A percentile compares a stretch with the other conserved stretches of the same genome.
Evolutionary conservation across 805 yeast species (phyloP).

Genomic region (Starmerella stigmatis): DNA sequence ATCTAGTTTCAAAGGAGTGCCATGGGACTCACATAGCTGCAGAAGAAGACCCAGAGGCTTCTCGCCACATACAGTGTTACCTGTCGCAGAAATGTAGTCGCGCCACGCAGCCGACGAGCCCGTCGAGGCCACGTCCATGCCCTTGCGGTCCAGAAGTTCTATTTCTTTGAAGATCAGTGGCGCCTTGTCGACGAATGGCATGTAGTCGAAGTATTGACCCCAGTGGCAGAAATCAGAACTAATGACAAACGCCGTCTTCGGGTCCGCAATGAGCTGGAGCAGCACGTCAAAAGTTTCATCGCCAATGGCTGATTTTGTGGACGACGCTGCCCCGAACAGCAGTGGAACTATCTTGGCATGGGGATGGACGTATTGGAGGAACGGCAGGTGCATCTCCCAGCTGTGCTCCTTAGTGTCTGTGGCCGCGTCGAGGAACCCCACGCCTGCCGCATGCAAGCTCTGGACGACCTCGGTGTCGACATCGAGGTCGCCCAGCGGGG

Average conservation of each 20-base stretch:
- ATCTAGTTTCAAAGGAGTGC: constrained; percentile 34
- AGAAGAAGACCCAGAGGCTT: constrained; percentile 64
- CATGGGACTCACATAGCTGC: constrained; percentile 38
- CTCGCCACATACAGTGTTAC: constrained; percentile 90
- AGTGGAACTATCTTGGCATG: constrained; percentile 57
- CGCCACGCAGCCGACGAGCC: constrained; percentile 56
- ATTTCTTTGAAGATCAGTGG: constrained; percentile 60
- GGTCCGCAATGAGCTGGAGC: constrained; percentile 44
- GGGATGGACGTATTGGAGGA: constrained; percentile 36
- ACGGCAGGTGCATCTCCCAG: constrained; percentile 90
- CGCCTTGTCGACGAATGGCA: constrained; percentile 8
- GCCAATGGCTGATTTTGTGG: constrained; percentile 31
- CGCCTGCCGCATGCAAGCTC: constrained; percentile 3
- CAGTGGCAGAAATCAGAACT: constrained; percentile 95
- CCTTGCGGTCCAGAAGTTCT: constrained; percentile 58
- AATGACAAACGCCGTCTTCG: constrained; percentile 57
- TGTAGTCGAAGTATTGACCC: constrained; percentile 58
- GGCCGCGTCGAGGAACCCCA: constrained; percentile 29
- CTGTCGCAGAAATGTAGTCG: constrained; percentile 55
- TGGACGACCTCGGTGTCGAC: constrained; percentile 45
- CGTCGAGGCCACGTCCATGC: constrained; percentile 48
- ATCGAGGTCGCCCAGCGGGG: constrained; percentile 70
- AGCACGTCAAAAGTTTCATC: constrained; percentile 39
- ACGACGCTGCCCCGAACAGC: constrained; percentile 56
- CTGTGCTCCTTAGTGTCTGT: constrained; percentile 82